phyloP scores from a whole-genome alignment of 257 asterid species.

The Gentiana dahurica region DNA sequence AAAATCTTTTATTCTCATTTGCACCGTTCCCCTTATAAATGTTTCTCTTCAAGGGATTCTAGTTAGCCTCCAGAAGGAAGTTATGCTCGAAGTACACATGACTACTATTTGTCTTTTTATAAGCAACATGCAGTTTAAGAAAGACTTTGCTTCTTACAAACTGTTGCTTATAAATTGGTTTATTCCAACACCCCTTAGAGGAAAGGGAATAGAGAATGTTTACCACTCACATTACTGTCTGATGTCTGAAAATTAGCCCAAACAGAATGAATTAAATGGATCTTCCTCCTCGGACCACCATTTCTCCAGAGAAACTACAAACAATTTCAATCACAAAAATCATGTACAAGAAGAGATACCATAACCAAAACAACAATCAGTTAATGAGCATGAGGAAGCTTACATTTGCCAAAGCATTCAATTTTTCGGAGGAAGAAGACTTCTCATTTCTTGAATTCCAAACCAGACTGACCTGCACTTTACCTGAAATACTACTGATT shows the following conservation, averaged over 20 bases:
- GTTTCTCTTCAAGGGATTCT: no score
- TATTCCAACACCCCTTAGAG: neutral
- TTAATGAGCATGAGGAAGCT: constrained; percentile 18
- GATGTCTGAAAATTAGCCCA: constrained; percentile 97
- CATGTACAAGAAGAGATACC: constrained; percentile 9
- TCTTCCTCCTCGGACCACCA: constrained; percentile 57
- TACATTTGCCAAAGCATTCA: constrained; percentile 71
- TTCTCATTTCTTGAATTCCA: constrained; percentile 86
- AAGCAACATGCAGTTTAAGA: neutral
- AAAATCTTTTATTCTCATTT: no score
- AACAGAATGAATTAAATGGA: constrained; percentile 73
- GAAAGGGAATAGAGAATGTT: constrained; percentile 2
- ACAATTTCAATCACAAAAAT: constrained; percentile 16
- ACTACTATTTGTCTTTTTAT: no score
- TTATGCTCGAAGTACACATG: no score
- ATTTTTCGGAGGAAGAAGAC: constrained; percentile 48
- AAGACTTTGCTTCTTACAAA: neutral
- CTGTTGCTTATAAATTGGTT: neutral
- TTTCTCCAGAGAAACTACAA: constrained; percentile 65
- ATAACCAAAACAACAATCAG: constrained; percentile 7
- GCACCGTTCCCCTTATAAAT: no score
- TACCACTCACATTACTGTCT: constrained; percentile 58
- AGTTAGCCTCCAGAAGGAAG: no score
- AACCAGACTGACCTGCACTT: constrained; percentile 87
- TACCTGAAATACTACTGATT: constrained; percentile 41